Base-by-base conservation (phyloP, 192 early-diverging fungal species). In the Coemansia sp. region DNA sequence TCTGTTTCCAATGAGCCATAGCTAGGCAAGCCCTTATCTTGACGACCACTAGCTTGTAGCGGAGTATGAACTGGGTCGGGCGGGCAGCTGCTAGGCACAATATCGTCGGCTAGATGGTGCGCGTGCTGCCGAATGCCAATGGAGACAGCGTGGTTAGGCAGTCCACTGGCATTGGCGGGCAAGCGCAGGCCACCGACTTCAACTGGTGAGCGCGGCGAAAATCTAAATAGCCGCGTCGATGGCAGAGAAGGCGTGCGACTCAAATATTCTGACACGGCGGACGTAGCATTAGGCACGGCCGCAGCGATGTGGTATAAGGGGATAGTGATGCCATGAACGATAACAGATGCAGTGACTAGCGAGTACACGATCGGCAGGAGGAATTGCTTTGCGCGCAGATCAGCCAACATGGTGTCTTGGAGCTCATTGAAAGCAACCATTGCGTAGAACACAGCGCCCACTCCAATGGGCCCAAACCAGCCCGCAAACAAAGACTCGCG, bases 401-500 rank as follows among this genome's bases (percentile, higher is more conserved):
- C 62, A 18, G 35, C 63, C 58, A 64, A 59, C 39, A 48, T 60
- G 7, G 28, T 21, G 37, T 62, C 34, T 21, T 79, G 62, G 2
- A 62, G 35, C 53, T 79, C 71, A 20, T 69, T 47, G 23, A 75
- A 69, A 3, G 68, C 66, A 37, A 70, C 65, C 50, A 84, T 66
- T 18, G 78, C 70, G 66, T 88, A 89, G 56, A 76, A 89, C 10
- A 88, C 62, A 16, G 86, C 83, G 35, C 81, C 73, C 35, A 86
- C 88, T 8, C 88, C 91, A 61, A 94, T 92, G 2, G 93, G 93
- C 1, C 93, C 94, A 65, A 96, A 96, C 91, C 91, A 96, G 20
- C 93, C 92, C 12, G 86, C 86, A 69, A 93, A 93, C 1, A 88
- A 66, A 0, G 91, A 89, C 59, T 94, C 91, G 28, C 85, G 86